Percentiles rank a stretch among this genome's conserved stretches.
These are phyloP conservation scores for Aureobasidium lini DNA, from an alignment of 2,329 filamentous ascomycete species.

Conservation along the genomic window DNA sequence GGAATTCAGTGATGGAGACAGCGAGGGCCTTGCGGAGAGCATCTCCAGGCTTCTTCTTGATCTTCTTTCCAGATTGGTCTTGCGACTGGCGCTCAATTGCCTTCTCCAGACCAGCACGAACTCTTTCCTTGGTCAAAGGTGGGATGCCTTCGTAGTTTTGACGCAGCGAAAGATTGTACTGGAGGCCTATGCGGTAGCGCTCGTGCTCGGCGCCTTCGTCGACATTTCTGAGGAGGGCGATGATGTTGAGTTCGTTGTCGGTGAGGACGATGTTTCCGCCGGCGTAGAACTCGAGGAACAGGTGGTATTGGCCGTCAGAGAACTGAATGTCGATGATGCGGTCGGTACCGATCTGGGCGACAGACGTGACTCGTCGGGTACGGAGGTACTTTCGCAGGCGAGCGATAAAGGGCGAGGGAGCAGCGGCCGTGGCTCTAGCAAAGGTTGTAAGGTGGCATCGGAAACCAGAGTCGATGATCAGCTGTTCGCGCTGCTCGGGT, in stretches of 20 bases:
- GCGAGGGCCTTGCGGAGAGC: constrained; percentile 73
- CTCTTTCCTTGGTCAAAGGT: constrained; percentile 62
- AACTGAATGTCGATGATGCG: constrained; percentile 88
- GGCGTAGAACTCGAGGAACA: constrained; percentile 95
- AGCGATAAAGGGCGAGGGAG: constrained; percentile 78
- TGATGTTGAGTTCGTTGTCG: constrained; percentile 72
- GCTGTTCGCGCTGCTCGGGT: constrained; percentile 78
- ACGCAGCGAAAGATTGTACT: constrained; percentile 72
- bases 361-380: constrained; percentile 71
- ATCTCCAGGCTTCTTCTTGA: constrained; percentile 65
- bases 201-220: constrained; percentile 77
- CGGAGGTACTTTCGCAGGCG: constrained; percentile 82
- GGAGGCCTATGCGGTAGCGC: constrained; percentile 65
- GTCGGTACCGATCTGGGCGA: constrained; percentile 85
- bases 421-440: constrained; percentile 73
- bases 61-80: constrained; percentile 47
- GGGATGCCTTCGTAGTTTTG: constrained; percentile 78
- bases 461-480: constrained; percentile 91
- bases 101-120: constrained; percentile 61
- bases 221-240: constrained; percentile 74
- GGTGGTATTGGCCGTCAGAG: constrained; percentile 77
- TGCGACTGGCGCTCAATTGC: constrained; percentile 53
- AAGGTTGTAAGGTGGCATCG: constrained; percentile 92
- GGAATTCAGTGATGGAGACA: constrained; percentile 77
- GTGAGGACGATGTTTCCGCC: constrained; percentile 92